Evolutionary conservation across 768 basidiomycete genomes (phyloP), one percentile per base, ranked within the genome.

Genomic region (Pulveroboletus frians): DNA sequence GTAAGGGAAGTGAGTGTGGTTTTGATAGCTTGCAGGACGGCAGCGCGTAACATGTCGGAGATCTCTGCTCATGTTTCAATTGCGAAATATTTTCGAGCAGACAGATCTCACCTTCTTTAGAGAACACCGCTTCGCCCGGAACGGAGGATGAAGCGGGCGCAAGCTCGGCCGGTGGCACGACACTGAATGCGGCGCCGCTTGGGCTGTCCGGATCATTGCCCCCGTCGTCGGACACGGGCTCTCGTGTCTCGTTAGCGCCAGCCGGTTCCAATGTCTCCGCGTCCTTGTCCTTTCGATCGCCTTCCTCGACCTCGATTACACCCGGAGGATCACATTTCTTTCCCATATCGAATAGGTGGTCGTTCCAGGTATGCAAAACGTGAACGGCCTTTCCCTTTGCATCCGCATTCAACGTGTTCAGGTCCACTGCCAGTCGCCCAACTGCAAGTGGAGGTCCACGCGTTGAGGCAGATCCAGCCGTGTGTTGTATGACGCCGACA

Each of bases 331-430:
- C 80, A 2, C 54, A 50, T 59, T 81, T 87, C n/a, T 69, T 68
- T 23, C 88, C 89, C 71, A 85, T 74, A 9, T 81, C 76, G 80
- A 86, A 92, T 10, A 91, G 63, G 57, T 75, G 68, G 57, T 92
- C 89, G 59, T 84, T 85, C 81, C 85, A 89, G 3, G 82, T 79
- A 57, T 92, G 90, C 17, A 84, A 53, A 4, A 89, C 69, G 32
- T 73, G 71, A 9, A 90, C 86, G 0, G 87, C 90, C 62, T 92
- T 92, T 1, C 90, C 90, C 58, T 88, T 89, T 45, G 71, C 73
- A 18, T 67, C 70, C n/a, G 68, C 66, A 39, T 69, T 64, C 47
- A 88, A 61, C 39, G 72, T 70, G 44, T 75, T 71, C 39, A 75
- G 70, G 15, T 78, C 61, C 9, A 87, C 67, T 4, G 82, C 85